Conservation (phyloP, 495 filamentous ascomycete genomes). For the Hypoxylon intermedium region DNA sequence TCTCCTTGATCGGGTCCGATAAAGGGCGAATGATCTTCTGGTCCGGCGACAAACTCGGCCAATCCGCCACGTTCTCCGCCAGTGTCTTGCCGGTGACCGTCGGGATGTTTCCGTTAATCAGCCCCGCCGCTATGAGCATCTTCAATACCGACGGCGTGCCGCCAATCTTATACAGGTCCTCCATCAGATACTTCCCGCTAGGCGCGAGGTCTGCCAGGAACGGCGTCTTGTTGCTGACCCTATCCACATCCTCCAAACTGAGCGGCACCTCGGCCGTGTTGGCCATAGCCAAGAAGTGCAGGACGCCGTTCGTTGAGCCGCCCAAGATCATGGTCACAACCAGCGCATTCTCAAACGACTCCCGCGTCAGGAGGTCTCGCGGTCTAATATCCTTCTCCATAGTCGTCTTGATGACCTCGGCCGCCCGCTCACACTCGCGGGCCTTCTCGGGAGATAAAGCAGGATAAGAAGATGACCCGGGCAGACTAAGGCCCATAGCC, state of each 20-base stretch:
- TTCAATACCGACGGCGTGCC: slow-evolving; percentile 93
- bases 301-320: slow-evolving; percentile 88
- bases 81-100: slow-evolving; percentile 95
- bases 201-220: slow-evolving; percentile 94
- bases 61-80: slow-evolving; percentile 83
- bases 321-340: slow-evolving; percentile 93
- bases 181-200: slow-evolving; percentile 87
- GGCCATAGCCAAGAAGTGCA: slow-evolving; percentile 96
- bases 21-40: slow-evolving; percentile 88
- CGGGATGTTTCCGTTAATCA: slow-evolving; percentile 82
- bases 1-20: slow-evolving; percentile 82
- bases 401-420: slow-evolving; percentile 82
- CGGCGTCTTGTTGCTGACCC: slow-evolving; percentile 86
- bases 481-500: slow-evolving; percentile 89
- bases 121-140: slow-evolving; percentile 78
- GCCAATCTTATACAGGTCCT: slow-evolving; percentile 92
- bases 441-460: slow-evolving; percentile 88
- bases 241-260: slow-evolving; percentile 85
- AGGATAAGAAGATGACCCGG: slow-evolving; percentile 89
- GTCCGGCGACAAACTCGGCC: slow-evolving; percentile 78
- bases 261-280: slow-evolving; percentile 84
- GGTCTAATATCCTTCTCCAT: slow-evolving; percentile 88
- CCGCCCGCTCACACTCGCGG: slow-evolving; percentile 87
- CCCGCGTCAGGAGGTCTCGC: slow-evolving; percentile 81
- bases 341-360: slow-evolving; percentile 90